Conservation (phyloP, 176 grass and related monocot genomes). For the Triticum urartu region DNA sequence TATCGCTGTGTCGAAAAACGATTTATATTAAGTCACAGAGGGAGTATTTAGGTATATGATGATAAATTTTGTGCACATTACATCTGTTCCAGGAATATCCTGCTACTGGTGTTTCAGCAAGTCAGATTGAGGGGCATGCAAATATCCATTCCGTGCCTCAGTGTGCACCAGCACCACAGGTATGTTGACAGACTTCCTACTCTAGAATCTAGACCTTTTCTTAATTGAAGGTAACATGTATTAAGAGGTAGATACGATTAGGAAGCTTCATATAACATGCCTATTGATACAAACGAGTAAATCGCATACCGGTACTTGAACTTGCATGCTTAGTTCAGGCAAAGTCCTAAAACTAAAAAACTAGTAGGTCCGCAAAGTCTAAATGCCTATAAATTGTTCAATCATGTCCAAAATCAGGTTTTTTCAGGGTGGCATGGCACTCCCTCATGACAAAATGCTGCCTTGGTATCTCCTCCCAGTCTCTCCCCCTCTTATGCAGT, state of each 20-base stretch:
- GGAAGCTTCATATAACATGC: slow-evolving; percentile 21
- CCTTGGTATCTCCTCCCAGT: not conserved
- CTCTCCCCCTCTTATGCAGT: not conserved
- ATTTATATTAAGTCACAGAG: too few species aligned
- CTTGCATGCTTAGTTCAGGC: not conserved
- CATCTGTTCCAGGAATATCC: slow-evolving; percentile 61
- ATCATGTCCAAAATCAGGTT: not conserved
- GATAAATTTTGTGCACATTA: slow-evolving; percentile 26
- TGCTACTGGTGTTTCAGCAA: slow-evolving; percentile 47
- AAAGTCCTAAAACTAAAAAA: not conserved
- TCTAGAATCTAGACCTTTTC: slow-evolving; percentile 4
- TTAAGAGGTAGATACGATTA: slow-evolving; percentile 1
- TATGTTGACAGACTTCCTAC: slow-evolving; percentile 24
- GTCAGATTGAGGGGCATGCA: slow-evolving; percentile 61
- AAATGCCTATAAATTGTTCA: not conserved
- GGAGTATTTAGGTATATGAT: slow-evolving; percentile 11
- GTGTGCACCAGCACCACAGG: slow-evolving; percentile 65
- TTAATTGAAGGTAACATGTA: not conserved
- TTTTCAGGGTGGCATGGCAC: not conserved
- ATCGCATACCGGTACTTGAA: not conserved
- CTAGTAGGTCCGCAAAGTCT: not conserved
- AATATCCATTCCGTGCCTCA: slow-evolving; percentile 60
- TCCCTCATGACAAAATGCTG: not conserved
- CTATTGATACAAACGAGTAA: slow-evolving; percentile 8
- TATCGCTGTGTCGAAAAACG: too few species aligned